Evolutionary conservation across 352 stramenopile species (phyloP), one percentile per base, ranked within the genome.

Genomic region (Phytophthora litchii): DNA sequence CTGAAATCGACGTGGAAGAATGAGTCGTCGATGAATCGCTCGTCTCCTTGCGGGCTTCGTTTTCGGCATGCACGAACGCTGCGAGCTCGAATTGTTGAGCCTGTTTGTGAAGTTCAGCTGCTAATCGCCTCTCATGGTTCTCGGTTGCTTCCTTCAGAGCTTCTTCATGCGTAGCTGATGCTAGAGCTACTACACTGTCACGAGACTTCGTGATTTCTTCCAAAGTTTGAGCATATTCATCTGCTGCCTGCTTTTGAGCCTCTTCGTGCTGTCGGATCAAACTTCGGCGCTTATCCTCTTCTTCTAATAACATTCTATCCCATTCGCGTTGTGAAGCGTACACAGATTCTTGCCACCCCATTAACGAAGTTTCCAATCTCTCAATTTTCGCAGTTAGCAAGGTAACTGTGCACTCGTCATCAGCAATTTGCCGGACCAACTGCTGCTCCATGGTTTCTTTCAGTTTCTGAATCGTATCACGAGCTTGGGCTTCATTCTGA

Each of bases 41-140:
- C n/a, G 45, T 47, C 19, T 46, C 52, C 14, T 43, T 55, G 2
- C 37, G 45, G n/a, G 40, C 12, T 31, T 56, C 50, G 10, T 49
- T 51, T 14, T 72, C 63, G 6, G 27, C 37, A 13, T 70, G 50
- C 20, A 74, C 64, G 5, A 78, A 60, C 3, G 27, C 51, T 9
- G 60, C 64, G 21, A 88, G 72, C n/a, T 74, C 66, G 8, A 88
- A 42, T 29, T 83, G 79, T 40, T 83, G 67, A 0, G 67, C 60
- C 17, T 89, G 77, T 25, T 70, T 79, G 27, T 74, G 65, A 16
- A 86, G 40, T 14, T 78, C 72, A 3, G 42, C 41, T 6, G 45
- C 44, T 6, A 80, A 21, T 44, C 16, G 50, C 5, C 7, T 53
- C 36, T 67, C 63, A 14, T 72, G 50, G 8, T 48, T 17, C 16